A percentile compares a stretch with the other conserved stretches of the same genome.
Conservation (phyloP, 805 yeast species). For the Candida gorgasii region DNA sequence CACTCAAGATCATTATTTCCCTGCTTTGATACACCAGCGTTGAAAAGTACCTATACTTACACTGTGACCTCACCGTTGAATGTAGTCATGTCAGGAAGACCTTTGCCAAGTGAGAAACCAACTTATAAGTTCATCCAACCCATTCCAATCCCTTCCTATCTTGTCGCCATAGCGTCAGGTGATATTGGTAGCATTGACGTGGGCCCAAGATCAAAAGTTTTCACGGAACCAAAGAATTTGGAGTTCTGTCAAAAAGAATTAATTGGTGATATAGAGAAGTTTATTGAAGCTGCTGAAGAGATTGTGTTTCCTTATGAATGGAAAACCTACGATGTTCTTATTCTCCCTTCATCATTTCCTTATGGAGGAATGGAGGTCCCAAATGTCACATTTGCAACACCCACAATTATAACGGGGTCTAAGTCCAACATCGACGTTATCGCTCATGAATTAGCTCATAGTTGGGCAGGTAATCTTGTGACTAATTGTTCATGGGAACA, state of each 20-base stretch:
- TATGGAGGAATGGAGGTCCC: constrained; percentile 97
- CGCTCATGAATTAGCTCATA: constrained; percentile 91
- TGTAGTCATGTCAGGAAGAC: constrained; percentile 72
- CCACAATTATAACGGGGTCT: constrained; percentile 83
- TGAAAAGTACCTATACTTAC: constrained; percentile 66
- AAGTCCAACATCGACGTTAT: constrained; percentile 84
- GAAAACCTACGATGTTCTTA: constrained; percentile 77
- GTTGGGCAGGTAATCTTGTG: constrained; percentile 90
- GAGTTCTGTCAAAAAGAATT: constrained; percentile 77
- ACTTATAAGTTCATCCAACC: constrained; percentile 57
- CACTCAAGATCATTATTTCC: constrained; percentile 89
- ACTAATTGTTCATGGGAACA: constrained; percentile 92
- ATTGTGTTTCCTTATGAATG: constrained; percentile 81
- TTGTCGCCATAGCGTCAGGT: constrained; percentile 85
- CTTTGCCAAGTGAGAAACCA: constrained; percentile 22
- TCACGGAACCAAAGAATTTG: constrained; percentile 71
- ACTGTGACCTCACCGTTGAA: constrained; percentile 63
- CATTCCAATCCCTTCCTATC: constrained; percentile 82
- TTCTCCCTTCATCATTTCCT: constrained; percentile 76
- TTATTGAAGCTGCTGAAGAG: constrained; percentile 74
- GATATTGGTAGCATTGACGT: constrained; percentile 64
- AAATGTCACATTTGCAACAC: constrained; percentile 86
- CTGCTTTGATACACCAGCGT: constrained; percentile 86
- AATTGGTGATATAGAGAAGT: constrained; percentile 75
- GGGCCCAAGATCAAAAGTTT: constrained; percentile 87